phyloP scores from a whole-genome alignment of 208 protist species.

The Acanthamoeba lenticulata region DNA sequence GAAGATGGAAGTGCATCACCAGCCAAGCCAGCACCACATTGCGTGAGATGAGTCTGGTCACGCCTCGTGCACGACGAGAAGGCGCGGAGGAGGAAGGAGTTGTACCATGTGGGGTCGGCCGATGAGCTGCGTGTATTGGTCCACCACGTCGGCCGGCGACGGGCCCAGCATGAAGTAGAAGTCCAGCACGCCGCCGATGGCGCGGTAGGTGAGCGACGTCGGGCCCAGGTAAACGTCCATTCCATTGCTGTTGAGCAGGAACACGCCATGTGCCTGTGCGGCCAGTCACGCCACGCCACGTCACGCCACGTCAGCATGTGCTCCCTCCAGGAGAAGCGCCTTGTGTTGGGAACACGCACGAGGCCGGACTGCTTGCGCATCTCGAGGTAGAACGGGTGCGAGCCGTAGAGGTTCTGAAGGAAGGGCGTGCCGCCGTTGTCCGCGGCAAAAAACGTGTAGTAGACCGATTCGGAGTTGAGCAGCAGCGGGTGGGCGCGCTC shows the following conservation, averaged over 20 bases:
- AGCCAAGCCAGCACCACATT: neutral
- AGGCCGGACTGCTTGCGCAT: slow-evolving; percentile 13
- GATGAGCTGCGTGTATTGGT: slow-evolving; percentile 86
- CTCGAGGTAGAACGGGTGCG: slow-evolving; percentile 87
- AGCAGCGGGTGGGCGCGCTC: slow-evolving; percentile 75
- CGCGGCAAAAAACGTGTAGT: slow-evolving; percentile 68
- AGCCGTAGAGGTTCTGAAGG: slow-evolving; percentile 81
- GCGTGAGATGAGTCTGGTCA: no score
- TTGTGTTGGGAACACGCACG: neutral
- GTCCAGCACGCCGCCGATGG: slow-evolving; percentile 84
- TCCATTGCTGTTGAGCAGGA: slow-evolving; percentile 89
- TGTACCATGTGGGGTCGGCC: slow-evolving; percentile 84
- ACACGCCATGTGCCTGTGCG: slow-evolving; percentile 78
- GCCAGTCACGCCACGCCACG: no score
- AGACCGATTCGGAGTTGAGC: slow-evolving; percentile 51
- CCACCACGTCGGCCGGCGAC: slow-evolving; percentile 78
- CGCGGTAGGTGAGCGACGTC: slow-evolving; percentile 78
- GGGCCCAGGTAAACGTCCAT: slow-evolving; percentile 80
- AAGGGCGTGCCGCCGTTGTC: neutral
- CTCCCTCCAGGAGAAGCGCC: neutral
- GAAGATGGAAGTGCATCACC: neutral
- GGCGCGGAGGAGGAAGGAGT: neutral
- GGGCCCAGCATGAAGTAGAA: slow-evolving; percentile 89
- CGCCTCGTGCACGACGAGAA: neutral
- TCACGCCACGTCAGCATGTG: neutral